Evolutionary conservation across 441 rosid genomes (phyloP).

Genomic region (Brassica hybrid): DNA sequence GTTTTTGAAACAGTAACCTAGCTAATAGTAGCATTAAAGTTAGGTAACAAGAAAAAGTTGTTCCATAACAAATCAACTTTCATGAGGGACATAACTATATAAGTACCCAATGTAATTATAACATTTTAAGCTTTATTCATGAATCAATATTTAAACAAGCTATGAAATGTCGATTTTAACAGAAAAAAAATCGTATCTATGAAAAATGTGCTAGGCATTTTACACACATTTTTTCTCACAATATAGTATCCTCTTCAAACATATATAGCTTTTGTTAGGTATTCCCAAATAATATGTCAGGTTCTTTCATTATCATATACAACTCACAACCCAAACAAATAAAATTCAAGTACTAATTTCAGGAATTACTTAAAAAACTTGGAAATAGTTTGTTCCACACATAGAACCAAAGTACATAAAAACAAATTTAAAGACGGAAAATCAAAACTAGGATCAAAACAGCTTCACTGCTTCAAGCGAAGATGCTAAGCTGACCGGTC

Average conservation of each 20-base stretch:
- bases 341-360: constrained; percentile 15
- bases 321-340: constrained; percentile 26
- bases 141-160: constrained; percentile 1
- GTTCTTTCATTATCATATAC: constrained; percentile 30
- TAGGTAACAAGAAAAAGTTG: background rate
- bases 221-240: background rate
- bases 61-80: background rate
- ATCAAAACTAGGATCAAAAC: constrained; percentile 18
- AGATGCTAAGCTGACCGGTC: constrained; percentile 79
- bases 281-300: background rate
- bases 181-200: background rate
- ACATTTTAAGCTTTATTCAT: background rate
- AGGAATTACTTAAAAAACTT: background rate
- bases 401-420: constrained; percentile 13
- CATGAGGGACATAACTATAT: background rate
- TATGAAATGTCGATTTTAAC: background rate
- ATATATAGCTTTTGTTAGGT: constrained; percentile 23
- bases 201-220: background rate
- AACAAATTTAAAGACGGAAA: background rate
- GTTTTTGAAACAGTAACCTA: background rate
- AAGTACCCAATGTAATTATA: background rate
- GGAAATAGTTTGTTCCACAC: constrained; percentile 33
- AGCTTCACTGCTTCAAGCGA: constrained; percentile 48
- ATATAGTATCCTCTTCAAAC: constrained; percentile 6
- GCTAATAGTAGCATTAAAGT: constrained; percentile 8